A percentile compares a stretch with the other conserved stretches of the same genome.
These are phyloP conservation scores for Podila horticola DNA, from an alignment of 192 early-diverging fungal genomes.

Conservation along the genomic window DNA sequence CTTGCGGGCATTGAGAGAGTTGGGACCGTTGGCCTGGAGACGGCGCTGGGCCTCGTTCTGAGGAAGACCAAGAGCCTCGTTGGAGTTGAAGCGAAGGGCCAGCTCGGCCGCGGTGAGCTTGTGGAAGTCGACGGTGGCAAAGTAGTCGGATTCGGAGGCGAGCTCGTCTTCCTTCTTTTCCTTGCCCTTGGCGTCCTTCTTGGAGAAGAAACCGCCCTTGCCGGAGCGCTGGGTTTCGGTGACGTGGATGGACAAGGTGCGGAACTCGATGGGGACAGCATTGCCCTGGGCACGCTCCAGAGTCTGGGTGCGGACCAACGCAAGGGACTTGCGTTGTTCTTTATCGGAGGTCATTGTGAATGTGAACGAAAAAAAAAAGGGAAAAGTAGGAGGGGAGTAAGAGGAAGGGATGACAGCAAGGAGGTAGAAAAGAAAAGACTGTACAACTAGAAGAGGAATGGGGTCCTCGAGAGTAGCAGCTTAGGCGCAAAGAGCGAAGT, in stretches of 20 bases:
- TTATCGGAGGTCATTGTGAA: slow-evolving; percentile 33
- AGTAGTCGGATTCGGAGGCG: slow-evolving; percentile 40
- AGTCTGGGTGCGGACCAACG: slow-evolving; percentile 39
- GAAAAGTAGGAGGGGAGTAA: not conserved
- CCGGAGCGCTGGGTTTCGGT: slow-evolving; percentile 51
- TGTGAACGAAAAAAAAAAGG: not conserved
- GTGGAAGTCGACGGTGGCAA: slow-evolving; percentile 55
- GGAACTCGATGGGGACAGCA: slow-evolving; percentile 55
- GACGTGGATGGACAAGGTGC: slow-evolving; percentile 58
- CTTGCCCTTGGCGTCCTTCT: slow-evolving; percentile 16
- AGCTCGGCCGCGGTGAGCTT: slow-evolving; percentile 55
- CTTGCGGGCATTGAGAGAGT: slow-evolving; percentile 51
- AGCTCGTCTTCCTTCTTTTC: slow-evolving; percentile 23
- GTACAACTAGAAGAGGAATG: not conserved
- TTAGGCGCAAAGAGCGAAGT: not conserved
- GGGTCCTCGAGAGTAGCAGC: not conserved
- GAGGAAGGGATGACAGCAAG: not conserved
- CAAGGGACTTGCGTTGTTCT: slow-evolving; percentile 41
- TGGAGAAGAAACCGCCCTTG: slow-evolving; percentile 7
- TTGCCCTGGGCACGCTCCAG: slow-evolving; percentile 47
- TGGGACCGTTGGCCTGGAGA: slow-evolving; percentile 52
- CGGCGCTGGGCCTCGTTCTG: slow-evolving; percentile 41
- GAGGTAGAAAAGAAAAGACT: not conserved
- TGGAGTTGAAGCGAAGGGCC: slow-evolving; percentile 51
- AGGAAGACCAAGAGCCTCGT: slow-evolving; percentile 46